Conservation (phyloP, 2,329 filamentous ascomycete genomes). For the Daldinia eschscholtzii region DNA sequence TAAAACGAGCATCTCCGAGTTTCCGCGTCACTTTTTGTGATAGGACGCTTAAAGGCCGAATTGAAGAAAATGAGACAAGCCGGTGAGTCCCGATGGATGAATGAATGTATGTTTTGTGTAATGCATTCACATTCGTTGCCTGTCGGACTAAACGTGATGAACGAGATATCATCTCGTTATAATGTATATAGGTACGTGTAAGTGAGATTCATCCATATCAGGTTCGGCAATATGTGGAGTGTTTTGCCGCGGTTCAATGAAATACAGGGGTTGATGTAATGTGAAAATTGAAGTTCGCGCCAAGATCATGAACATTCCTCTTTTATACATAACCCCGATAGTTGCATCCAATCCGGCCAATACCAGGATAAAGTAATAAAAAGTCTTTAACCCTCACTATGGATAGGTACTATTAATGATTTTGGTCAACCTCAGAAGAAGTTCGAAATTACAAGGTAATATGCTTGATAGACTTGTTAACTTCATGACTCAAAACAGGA, state of each 20-base stretch:
- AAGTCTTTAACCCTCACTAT: not conserved
- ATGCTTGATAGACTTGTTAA: not conserved
- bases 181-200: not conserved
- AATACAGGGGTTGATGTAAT: not conserved
- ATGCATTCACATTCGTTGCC: not conserved
- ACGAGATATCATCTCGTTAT: constrained; percentile 20
- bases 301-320: not conserved
- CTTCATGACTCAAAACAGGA: not conserved
- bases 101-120: not conserved
- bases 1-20: not conserved
- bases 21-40: not conserved
- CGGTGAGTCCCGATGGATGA: constrained; percentile 8
- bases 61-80: constrained; percentile 16
- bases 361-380: not conserved
- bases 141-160: not conserved
- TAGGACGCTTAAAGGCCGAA: not conserved
- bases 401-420: too few species aligned
- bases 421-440: not conserved
- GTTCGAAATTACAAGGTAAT: not conserved
- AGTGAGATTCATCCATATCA: not conserved
- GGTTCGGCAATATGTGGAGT: not conserved
- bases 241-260: constrained; percentile 1
- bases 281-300: too few species aligned
- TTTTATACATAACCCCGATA: not conserved
- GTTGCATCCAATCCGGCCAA: not conserved